Base-by-base conservation (phyloP, 129 eudicot species). In the Artemisia tridentata region DNA sequence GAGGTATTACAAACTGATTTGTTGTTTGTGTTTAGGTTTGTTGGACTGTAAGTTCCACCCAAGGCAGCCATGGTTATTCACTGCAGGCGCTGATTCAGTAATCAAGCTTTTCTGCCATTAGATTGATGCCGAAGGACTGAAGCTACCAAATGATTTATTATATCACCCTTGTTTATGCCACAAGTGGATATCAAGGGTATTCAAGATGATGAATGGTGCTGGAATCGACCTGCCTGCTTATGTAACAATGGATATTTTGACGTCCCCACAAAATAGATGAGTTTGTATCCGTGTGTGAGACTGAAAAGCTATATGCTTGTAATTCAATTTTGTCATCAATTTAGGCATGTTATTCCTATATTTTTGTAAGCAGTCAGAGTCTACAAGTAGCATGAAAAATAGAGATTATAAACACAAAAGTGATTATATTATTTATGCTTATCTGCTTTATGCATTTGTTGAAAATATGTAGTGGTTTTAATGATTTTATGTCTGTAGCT, bases 31-130 rank as follows among this genome's bases (percentile, higher is more conserved):
- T 71, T 51, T 67, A 93, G 99, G 99, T 72, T 88, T 90, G 74
- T 31, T 90, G 82, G 96, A 90, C 70, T 86, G 91, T 77, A 90
- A 90, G 81, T 90, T 90, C 83, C 96, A 90, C 67, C 96, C 96
- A 7, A 84, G 87, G 74, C 96, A 90, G 78, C 96, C 96, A 10
- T 90, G 96, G 96, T 62, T 87, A 77, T 87, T 90, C 79, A 90
- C 96, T 16, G 96, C 96, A 3, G 96, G 96, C n/a, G 88, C 91
- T 27, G 95, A 90, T 81, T 85, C 96, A 1, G 79, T 84, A 55
- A 90, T 90, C 79, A 87, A 79, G 80, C 90, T 89, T 25, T 89
- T 79, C 76, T 89, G 96, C 65, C 92, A 86, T 57, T 88, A 71
- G 73, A 75, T 18, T 5, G 53, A 13, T 59, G 18, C 65, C 14